phyloP scores from a whole-genome alignment of 179 eudicot genomes.

The Amaranthus tricolor region DNA sequence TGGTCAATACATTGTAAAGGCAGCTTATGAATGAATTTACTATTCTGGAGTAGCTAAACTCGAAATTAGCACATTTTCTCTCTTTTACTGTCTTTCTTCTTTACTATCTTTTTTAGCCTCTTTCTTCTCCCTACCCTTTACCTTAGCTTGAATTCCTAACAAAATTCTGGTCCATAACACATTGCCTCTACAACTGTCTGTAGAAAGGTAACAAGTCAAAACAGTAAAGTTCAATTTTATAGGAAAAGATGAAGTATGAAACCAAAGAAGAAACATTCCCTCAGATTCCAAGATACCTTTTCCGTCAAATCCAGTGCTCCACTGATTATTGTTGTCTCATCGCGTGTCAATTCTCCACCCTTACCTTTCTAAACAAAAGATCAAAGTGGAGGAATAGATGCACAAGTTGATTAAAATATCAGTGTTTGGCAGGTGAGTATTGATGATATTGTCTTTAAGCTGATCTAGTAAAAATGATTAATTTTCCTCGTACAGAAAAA shows the following conservation, averaged over 20 bases:
- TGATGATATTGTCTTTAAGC: neutral
- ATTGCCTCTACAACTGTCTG: conserved; percentile 96
- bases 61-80: no score
- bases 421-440: neutral
- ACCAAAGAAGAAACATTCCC: conserved; percentile 2
- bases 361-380: conserved; percentile 57
- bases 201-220: conserved; percentile 14
- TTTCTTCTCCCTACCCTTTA: no score
- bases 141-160: no score
- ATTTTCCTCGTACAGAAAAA: neutral
- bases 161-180: no score
- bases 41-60: no score
- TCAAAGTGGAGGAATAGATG: neutral
- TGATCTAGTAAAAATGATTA: neutral
- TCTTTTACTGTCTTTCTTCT: no score
- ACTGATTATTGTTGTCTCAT: conserved; percentile 76
- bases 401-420: conserved; percentile 3
- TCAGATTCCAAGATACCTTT: conserved; percentile 42
- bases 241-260: neutral
- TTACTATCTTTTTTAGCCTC: no score
- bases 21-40: no score
- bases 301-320: conserved; percentile 82
- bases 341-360: conserved; percentile 83
- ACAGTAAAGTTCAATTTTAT: neutral
- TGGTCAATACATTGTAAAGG: no score